Conservation (phyloP, 2,329 filamentous ascomycete species). For the Stagonosporopsis rhizophila region DNA sequence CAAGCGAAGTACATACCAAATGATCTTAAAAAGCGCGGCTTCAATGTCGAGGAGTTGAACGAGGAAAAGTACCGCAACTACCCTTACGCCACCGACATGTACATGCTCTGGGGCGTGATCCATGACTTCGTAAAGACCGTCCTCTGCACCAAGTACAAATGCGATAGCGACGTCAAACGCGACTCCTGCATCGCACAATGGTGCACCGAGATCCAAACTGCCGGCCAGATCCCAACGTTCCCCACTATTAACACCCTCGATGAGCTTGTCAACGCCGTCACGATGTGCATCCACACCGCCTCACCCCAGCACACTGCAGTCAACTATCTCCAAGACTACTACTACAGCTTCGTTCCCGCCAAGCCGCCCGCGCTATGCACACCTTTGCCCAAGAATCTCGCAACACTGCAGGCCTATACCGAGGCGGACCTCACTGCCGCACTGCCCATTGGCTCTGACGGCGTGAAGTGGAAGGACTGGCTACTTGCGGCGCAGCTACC, state of each 20-base stretch:
- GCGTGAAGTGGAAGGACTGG: conserved; percentile 21
- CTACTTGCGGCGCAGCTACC: conserved; percentile 14
- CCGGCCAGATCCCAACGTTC: conserved; percentile 9
- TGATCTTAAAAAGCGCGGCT: conserved; percentile 15
- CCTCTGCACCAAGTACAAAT: conserved; percentile 13
- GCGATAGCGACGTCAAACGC: conserved; percentile 4
- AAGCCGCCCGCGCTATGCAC: conserved; percentile 16
- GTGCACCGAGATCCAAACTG: conserved; percentile 13
- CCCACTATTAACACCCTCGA: conserved; percentile 7
- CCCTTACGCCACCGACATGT: conserved; percentile 17
- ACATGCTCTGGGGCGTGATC: conserved; percentile 14
- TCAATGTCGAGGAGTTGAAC: conserved; percentile 1
- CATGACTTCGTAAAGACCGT: conserved; percentile 12
- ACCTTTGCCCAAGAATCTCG: conserved; percentile 8
- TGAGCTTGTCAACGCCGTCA: conserved; percentile 13
- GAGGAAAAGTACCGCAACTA: conserved; percentile 17
- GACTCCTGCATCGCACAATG: conserved; percentile 5
- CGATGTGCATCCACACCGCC: conserved; percentile 18
- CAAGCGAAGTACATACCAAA: conserved; percentile 16
- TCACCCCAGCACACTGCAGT: conserved; percentile 18
- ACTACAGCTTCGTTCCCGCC: conserved; percentile 18
- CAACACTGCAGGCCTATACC: conserved; percentile 7
- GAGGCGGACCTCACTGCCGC: conserved; percentile 12
- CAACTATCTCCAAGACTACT: conserved; percentile 21
- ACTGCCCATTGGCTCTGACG: conserved; percentile 6